Conservation (phyloP, 345 rosid genomes). For the Populus alba region DNA sequence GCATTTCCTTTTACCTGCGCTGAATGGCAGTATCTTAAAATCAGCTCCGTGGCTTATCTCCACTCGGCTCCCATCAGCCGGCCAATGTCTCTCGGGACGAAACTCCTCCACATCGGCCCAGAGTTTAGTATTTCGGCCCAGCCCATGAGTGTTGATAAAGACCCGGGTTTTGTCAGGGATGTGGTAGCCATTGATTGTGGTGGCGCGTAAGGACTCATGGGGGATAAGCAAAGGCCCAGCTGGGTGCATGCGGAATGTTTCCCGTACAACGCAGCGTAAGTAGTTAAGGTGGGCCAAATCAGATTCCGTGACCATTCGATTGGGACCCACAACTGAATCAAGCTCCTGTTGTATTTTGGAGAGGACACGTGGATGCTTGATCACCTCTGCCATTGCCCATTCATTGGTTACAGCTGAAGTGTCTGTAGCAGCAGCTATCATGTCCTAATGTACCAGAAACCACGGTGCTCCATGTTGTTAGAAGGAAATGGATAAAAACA, state of each 20-base stretch:
- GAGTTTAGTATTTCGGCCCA: constrained; percentile 67
- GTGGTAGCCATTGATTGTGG: constrained; percentile 65
- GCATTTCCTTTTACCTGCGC: constrained; percentile 87
- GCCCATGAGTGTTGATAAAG: constrained; percentile 86
- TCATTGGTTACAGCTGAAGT: constrained; percentile 94
- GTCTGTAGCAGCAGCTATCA: constrained; percentile 96
- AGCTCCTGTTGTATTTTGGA: constrained; percentile 70
- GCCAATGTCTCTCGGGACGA: constrained; percentile 78
- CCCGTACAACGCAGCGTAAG: constrained; percentile 87
- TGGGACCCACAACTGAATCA: constrained; percentile 54
- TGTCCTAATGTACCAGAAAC: constrained; percentile 45
- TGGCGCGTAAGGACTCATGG: constrained; percentile 66
- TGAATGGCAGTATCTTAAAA: constrained; percentile 82
- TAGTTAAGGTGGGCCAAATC: constrained; percentile 69
- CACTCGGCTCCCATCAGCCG: constrained; percentile 53
- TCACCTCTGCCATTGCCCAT: constrained; percentile 96
- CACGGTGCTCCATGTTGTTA: neutral
- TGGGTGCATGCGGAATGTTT: constrained; percentile 91
- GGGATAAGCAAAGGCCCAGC: constrained; percentile 93
- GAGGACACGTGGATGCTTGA: constrained; percentile 72
- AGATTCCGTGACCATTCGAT: constrained; percentile 66
- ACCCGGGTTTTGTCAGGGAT: constrained; percentile 85
- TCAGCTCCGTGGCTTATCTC: constrained; percentile 94
- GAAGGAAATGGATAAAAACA: too few relatives aligned
- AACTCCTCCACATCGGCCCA: constrained; percentile 75